Evolutionary conservation across 2,329 filamentous ascomycete species (phyloP).

Genomic region (Teratosphaeriaceae sp.): DNA sequence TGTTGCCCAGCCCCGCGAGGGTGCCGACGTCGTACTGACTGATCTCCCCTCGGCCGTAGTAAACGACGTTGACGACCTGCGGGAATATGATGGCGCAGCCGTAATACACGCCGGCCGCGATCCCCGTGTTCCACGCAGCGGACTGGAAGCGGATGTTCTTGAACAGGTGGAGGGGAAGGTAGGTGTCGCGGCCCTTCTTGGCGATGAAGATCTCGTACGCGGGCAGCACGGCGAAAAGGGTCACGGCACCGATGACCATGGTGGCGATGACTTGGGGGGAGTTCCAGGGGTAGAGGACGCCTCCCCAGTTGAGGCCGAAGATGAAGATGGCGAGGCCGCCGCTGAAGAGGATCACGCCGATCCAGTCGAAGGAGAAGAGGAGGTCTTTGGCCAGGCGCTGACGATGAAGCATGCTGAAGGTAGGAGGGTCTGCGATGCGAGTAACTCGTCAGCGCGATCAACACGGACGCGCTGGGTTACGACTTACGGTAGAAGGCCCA

Average conservation of each 20-base stretch:
- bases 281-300: constrained; percentile 24
- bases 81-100: constrained; percentile 19
- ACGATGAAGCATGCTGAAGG: constrained; percentile 23
- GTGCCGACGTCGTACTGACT: constrained; percentile 22
- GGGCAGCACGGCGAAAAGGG: constrained; percentile 17
- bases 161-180: constrained; percentile 22
- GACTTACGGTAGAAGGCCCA: constrained; percentile 29
- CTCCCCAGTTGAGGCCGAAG: constrained; percentile 25
- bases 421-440: constrained; percentile 31
- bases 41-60: constrained; percentile 19
- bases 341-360: constrained; percentile 19
- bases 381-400: constrained; percentile 20
- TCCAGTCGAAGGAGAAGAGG: constrained; percentile 21
- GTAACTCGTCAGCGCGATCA: constrained; percentile 7
- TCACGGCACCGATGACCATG: constrained; percentile 20
- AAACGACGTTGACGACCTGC: constrained; percentile 19
- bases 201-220: constrained; percentile 19
- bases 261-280: constrained; percentile 22
- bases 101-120: constrained; percentile 21
- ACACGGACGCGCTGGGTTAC: background rate
- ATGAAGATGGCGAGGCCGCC: constrained; percentile 20
- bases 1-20: constrained; percentile 16
- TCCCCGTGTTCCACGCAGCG: constrained; percentile 20
- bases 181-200: constrained; percentile 18
- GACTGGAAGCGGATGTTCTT: constrained; percentile 21